Evolutionary conservation across 2,329 filamentous ascomycete species (phyloP).

Genomic region (Helotiales sp.): DNA sequence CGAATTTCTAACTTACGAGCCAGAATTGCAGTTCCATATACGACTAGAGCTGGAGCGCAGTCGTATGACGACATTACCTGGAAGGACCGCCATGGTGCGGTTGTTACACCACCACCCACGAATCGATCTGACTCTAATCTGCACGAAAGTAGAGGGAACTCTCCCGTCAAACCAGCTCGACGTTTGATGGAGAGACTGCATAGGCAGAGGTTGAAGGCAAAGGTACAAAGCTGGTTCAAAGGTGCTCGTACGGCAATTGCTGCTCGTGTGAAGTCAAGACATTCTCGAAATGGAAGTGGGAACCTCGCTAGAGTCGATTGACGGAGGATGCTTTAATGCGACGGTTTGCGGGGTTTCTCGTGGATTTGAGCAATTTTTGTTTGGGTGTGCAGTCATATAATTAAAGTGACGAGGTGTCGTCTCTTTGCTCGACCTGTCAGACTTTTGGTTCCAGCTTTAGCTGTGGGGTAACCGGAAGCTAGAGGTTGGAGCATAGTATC

Average conservation of each 20-base stretch:
- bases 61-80: slow-evolving; percentile 33
- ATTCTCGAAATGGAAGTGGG: slow-evolving; percentile 1
- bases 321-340: too few species aligned
- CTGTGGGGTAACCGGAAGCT: not conserved
- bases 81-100: slow-evolving; percentile 17
- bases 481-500: not conserved
- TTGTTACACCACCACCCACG: slow-evolving; percentile 13
- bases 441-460: not conserved
- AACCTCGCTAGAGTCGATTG: not conserved
- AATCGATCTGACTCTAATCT: slow-evolving; percentile 26
- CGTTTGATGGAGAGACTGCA: slow-evolving; percentile 18
- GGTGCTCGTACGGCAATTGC: slow-evolving; percentile 27
- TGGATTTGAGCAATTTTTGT: not conserved
- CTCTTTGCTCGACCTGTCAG: slow-evolving; percentile 9
- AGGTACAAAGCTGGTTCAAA: slow-evolving; percentile 30
- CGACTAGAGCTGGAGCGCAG: slow-evolving; percentile 24
- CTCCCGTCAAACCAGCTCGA: slow-evolving; percentile 17
- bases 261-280: slow-evolving; percentile 25
- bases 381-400: slow-evolving; percentile 9
- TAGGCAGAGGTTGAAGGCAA: slow-evolving; percentile 26
- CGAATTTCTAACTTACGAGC: slow-evolving; percentile 30
- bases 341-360: not conserved
- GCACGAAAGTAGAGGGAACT: slow-evolving; percentile 13
- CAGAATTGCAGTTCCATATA: slow-evolving; percentile 29
- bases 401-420: not conserved